phyloP scores from a whole-genome alignment of 768 basidiomycete species.

The Albatrellus ellisii region DNA sequence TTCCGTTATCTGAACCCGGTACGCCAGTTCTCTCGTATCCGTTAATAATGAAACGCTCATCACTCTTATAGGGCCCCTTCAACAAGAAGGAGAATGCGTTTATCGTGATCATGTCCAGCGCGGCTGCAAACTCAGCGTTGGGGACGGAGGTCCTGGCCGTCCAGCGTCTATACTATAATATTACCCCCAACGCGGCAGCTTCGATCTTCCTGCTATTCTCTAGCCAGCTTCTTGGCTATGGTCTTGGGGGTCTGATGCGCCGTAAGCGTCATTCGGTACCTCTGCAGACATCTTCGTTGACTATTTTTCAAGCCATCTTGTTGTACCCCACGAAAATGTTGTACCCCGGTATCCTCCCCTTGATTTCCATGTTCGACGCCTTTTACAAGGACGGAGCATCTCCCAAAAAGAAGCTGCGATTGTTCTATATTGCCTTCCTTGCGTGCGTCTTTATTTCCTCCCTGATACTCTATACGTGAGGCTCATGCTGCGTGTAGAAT shows the following conservation, averaged over 20 bases:
- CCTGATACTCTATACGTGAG: not conserved
- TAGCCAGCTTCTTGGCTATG: constrained; percentile 32
- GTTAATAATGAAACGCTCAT: not conserved
- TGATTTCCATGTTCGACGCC: constrained; percentile 36
- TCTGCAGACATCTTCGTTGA: not conserved
- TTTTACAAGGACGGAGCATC: constrained; percentile 28
- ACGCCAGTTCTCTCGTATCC: constrained; percentile 8
- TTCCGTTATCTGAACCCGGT: constrained; percentile 42
- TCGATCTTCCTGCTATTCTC: constrained; percentile 31
- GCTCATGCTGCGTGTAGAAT: constrained; percentile 16
- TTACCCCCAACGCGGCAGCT: constrained; percentile 30
- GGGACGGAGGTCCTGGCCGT: constrained; percentile 42
- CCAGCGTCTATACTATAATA: constrained; percentile 31
- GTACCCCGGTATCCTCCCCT: constrained; percentile 32
- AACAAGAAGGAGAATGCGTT: constrained; percentile 50
- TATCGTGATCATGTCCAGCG: constrained; percentile 43
- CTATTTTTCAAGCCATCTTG: constrained; percentile 23
- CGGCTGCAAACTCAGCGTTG: constrained; percentile 39
- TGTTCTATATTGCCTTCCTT: constrained; percentile 36
- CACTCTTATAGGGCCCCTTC: constrained; percentile 31
- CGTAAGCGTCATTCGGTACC: constrained; percentile 19
- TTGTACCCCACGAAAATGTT: constrained; percentile 43
- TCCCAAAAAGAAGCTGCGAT: constrained; percentile 27
- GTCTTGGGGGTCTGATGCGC: constrained; percentile 40
- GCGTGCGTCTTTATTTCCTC: constrained; percentile 15